phyloP scores from a whole-genome alignment of 2,329 filamentous ascomycete genomes.

The Corynespora cassiicola region DNA sequence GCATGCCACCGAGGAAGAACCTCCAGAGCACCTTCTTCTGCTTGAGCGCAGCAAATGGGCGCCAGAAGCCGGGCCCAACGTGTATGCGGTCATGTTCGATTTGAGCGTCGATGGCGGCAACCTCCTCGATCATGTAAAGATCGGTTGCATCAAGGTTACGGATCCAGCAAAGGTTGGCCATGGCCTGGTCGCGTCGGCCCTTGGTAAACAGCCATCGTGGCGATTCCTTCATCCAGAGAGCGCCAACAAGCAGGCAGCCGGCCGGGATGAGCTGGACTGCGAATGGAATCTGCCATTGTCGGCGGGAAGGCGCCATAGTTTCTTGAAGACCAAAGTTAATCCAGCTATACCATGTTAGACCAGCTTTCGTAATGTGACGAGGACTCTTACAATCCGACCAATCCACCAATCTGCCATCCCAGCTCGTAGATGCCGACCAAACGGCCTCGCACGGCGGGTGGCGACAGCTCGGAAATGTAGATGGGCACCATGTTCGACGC shows the following conservation, averaged over 20 bases:
- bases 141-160: slow-evolving; percentile 64
- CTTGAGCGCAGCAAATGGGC: slow-evolving; percentile 45
- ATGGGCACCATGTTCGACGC: slow-evolving; percentile 65
- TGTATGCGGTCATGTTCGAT: slow-evolving; percentile 68
- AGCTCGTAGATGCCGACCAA: slow-evolving; percentile 59
- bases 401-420: slow-evolving; percentile 55
- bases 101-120: slow-evolving; percentile 73
- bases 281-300: slow-evolving; percentile 58
- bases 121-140: slow-evolving; percentile 75
- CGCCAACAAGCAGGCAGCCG: slow-evolving; percentile 60
- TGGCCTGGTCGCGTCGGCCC: slow-evolving; percentile 47
- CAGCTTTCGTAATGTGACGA: slow-evolving; percentile 43
- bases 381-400: slow-evolving; percentile 37
- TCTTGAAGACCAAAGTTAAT: slow-evolving; percentile 53
- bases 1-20: slow-evolving; percentile 74
- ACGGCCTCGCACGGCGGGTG: slow-evolving; percentile 64
- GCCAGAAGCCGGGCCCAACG: slow-evolving; percentile 77
- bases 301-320: slow-evolving; percentile 50
- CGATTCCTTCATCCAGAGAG: slow-evolving; percentile 51
- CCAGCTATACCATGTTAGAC: slow-evolving; percentile 29
- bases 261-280: slow-evolving; percentile 72
- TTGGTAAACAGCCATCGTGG: slow-evolving; percentile 54
- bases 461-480: slow-evolving; percentile 65
- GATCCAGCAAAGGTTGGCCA: slow-evolving; percentile 66
- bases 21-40: slow-evolving; percentile 68